These are phyloP conservation scores for Alternaria postmessia DNA, from an alignment of 2,329 filamentous ascomycete genomes.

Conservation along the genomic window DNA sequence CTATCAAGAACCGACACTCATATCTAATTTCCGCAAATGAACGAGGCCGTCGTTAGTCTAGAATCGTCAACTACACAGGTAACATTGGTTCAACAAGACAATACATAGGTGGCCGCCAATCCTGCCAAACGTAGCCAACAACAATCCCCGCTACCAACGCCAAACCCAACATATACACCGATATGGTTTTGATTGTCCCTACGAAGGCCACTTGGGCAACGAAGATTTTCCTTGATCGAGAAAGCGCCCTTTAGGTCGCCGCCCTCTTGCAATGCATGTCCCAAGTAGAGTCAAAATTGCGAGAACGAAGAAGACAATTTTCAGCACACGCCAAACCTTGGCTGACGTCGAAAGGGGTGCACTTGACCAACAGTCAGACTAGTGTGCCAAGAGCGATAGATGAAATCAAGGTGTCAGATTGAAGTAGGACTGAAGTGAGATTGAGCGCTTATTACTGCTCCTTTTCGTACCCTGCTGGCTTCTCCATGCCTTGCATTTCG, in stretches of 20 bases:
- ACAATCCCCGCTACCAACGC: slow-evolving; percentile 7
- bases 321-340: slow-evolving; percentile 34
- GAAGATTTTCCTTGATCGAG: slow-evolving; percentile 1
- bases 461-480: slow-evolving; percentile 85
- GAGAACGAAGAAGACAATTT: slow-evolving; percentile 31
- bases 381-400: slow-evolving; percentile 13
- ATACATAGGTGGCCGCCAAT: not conserved
- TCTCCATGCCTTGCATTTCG: slow-evolving; percentile 79
- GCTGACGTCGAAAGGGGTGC: slow-evolving; percentile 35
- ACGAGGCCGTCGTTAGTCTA: slow-evolving; percentile 4
- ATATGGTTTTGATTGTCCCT: slow-evolving; percentile 7
- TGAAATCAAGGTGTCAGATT: slow-evolving; percentile 10
- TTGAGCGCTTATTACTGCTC: slow-evolving; percentile 60
- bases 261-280: slow-evolving; percentile 21
- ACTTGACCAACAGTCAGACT: slow-evolving; percentile 40
- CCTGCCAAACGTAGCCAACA: not conserved
- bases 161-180: slow-evolving; percentile 5
- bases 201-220: slow-evolving; percentile 12
- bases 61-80: not conserved
- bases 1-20: not conserved
- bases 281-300: slow-evolving; percentile 24
- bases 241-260: not conserved
- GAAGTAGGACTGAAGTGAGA: slow-evolving; percentile 17
- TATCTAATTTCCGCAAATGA: not conserved
- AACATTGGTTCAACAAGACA: slow-evolving; percentile 2